Percentiles rank a stretch among this genome's conserved stretches.
These are phyloP conservation scores for Metschnikowia proteae DNA, from an alignment of 805 yeast species.

Conservation along the genomic window DNA sequence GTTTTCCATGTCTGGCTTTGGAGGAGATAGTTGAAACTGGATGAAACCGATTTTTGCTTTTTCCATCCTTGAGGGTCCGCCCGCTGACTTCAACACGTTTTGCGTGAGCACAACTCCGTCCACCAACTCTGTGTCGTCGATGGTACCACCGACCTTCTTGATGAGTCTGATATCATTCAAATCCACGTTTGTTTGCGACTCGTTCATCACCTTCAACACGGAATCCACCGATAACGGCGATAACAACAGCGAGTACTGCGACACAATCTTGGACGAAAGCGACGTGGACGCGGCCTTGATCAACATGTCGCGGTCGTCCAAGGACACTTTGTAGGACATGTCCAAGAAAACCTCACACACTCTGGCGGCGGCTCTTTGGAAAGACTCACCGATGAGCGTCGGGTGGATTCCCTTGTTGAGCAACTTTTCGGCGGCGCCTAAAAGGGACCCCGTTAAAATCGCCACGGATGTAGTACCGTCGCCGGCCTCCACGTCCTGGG, in stretches of 20 bases:
- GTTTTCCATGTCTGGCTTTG: conserved; percentile 97
- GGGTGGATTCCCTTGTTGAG: conserved; percentile 93
- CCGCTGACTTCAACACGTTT: conserved; percentile 82
- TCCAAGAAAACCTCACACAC: conserved; percentile 77
- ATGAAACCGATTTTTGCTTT: conserved; percentile 87
- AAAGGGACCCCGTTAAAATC: conserved; percentile 86
- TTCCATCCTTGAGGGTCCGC: conserved; percentile 92
- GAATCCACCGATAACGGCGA: conserved; percentile 95
- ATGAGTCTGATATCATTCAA: conserved; percentile 82
- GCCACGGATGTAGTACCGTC: conserved; percentile 99
- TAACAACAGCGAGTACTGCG: conserved; percentile 80
- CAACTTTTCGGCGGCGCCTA: conserved; percentile 92
- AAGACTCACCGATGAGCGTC: conserved; percentile 87
- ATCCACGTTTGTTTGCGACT: conserved; percentile 65
- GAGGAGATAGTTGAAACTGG: conserved; percentile 94
- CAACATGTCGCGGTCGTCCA: conserved; percentile 76
- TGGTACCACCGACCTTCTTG: conserved; percentile 95
- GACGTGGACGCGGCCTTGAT: conserved; percentile 94
- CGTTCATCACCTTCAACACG: conserved; percentile 71
- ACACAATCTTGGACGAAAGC: conserved; percentile 88
- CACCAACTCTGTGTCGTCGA: conserved; percentile 90
- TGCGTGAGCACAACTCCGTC: conserved; percentile 95
- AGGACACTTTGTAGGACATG: conserved; percentile 79
- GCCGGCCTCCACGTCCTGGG: conserved; percentile 99
- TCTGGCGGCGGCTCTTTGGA: conserved; percentile 82